Evolutionary conservation across 257 asterid species (phyloP).

Genomic region (Thymus mandschuricus): DNA sequence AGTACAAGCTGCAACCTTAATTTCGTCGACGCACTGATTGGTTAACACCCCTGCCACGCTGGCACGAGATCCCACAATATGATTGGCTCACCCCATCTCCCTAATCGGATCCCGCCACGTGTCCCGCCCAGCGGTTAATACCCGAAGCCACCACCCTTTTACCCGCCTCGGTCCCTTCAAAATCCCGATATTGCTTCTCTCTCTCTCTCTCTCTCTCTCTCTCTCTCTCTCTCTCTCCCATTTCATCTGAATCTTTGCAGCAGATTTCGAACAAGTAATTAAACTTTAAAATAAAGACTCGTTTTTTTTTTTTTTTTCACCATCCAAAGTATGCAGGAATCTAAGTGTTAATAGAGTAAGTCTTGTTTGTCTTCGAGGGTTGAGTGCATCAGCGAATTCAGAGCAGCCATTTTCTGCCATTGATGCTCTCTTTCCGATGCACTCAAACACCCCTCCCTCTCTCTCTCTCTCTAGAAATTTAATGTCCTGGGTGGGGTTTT

Average conservation of each 20-base stretch:
- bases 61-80: slow-evolving; percentile 74
- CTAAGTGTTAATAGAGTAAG: slow-evolving; percentile 33
- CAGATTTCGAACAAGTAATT: slow-evolving; percentile 16
- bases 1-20: slow-evolving; percentile 58
- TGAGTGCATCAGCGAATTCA: slow-evolving; percentile 39
- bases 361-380: slow-evolving; percentile 44
- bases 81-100: slow-evolving; percentile 56
- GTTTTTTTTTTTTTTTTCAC: background rate
- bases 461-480: background rate
- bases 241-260: slow-evolving; percentile 16
- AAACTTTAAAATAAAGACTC: background rate
- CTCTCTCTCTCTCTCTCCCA: background rate
- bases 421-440: slow-evolving; percentile 39
- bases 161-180: slow-evolving; percentile 67
- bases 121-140: slow-evolving; percentile 42
- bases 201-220: background rate
- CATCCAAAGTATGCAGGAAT: background rate
- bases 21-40: slow-evolving; percentile 80
- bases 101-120: slow-evolving; percentile 31
- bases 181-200: slow-evolving; percentile 57
- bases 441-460: background rate
- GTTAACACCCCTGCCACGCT: slow-evolving; percentile 63
- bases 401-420: slow-evolving; percentile 26
- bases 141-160: slow-evolving; percentile 40
- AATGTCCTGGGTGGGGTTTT: background rate